Evolutionary conservation across 2,329 filamentous ascomycete genomes (phyloP).

Genomic region (Hypoxylon sp.): DNA sequence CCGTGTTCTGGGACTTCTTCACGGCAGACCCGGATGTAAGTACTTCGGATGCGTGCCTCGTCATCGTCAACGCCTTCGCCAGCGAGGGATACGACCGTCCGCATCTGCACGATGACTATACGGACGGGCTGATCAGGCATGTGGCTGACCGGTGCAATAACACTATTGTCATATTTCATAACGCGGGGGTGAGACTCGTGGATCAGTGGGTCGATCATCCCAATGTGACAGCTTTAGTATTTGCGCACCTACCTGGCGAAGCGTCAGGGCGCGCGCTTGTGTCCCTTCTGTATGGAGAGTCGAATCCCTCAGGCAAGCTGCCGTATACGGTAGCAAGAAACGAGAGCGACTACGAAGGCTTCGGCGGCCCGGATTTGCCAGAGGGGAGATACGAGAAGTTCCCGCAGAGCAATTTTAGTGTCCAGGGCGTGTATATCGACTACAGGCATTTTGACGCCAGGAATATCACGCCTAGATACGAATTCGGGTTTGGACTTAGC

Average conservation of each 20-base stretch:
- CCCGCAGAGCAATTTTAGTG: constrained; percentile 66
- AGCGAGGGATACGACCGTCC: constrained; percentile 79
- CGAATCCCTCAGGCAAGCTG: constrained; percentile 70
- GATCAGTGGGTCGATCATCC: constrained; percentile 74
- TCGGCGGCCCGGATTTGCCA: constrained; percentile 59
- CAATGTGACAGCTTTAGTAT: constrained; percentile 75
- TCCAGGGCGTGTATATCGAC: constrained; percentile 66
- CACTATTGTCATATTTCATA: constrained; percentile 76
- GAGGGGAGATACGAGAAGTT: constrained; percentile 67
- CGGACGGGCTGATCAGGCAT: constrained; percentile 69
- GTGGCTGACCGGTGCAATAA: constrained; percentile 73
- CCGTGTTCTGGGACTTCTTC: constrained; percentile 72
- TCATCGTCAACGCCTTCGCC: constrained; percentile 77
- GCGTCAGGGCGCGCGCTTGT: constrained; percentile 71
- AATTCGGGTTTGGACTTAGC: constrained; percentile 70
- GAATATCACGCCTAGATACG: constrained; percentile 66
- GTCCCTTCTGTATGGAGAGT: constrained; percentile 70
- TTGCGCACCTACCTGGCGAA: constrained; percentile 76
- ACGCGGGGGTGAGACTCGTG: constrained; percentile 72
- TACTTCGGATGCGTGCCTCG: constrained; percentile 74
- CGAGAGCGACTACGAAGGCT: constrained; percentile 68
- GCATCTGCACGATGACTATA: constrained; percentile 75
- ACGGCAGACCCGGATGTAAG: constrained; percentile 64
- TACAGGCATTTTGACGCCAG: constrained; percentile 69
- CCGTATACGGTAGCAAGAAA: constrained; percentile 74